These are phyloP conservation scores for Flueggea neowawraea DNA, from an alignment of 441 rosid species.

Conservation along the genomic window DNA sequence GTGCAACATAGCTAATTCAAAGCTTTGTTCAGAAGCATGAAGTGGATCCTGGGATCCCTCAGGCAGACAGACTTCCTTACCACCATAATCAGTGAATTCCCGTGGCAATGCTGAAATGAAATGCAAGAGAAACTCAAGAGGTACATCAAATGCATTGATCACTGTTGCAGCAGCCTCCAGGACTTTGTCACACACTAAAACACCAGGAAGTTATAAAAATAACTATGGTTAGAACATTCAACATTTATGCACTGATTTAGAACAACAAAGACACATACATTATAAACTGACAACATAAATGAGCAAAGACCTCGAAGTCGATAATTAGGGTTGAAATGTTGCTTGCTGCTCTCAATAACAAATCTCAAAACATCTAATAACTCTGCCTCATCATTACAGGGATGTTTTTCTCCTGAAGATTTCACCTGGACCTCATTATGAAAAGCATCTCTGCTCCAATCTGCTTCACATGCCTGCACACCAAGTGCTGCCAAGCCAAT, in stretches of 20 bases:
- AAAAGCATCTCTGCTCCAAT: slow-evolving; percentile 23
- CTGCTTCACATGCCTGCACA: slow-evolving; percentile 29
- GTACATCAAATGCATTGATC: slow-evolving; percentile 48
- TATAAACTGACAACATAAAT: slow-evolving; percentile 24
- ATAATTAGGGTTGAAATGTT: slow-evolving; percentile 92
- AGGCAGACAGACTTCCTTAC: too few species aligned
- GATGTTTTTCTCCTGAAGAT: slow-evolving; percentile 24
- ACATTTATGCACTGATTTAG: slow-evolving; percentile 8
- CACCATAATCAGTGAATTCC: slow-evolving; percentile 79
- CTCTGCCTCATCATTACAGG: slow-evolving; percentile 34
- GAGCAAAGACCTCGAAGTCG: slow-evolving; percentile 76
- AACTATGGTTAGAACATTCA: slow-evolving; percentile 8
- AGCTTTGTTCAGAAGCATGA: too few species aligned
- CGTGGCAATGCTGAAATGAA: slow-evolving; percentile 83
- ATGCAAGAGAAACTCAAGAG: slow-evolving; percentile 68
- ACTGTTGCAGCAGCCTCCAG: slow-evolving; percentile 65
- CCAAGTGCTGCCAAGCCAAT: slow-evolving; percentile 66
- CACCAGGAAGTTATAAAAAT: slow-evolving; percentile 16
- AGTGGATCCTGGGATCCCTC: too few species aligned
- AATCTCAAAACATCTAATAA: slow-evolving; percentile 73
- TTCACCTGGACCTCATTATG: slow-evolving; percentile 26
- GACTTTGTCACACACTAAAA: slow-evolving; percentile 64
- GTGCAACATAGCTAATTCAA: too few species aligned
- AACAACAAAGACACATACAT: slow-evolving; percentile 1
- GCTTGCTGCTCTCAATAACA: slow-evolving; percentile 91